phyloP scores from a whole-genome alignment of 495 filamentous ascomycete genomes.

The Jackrogersella minutella region DNA sequence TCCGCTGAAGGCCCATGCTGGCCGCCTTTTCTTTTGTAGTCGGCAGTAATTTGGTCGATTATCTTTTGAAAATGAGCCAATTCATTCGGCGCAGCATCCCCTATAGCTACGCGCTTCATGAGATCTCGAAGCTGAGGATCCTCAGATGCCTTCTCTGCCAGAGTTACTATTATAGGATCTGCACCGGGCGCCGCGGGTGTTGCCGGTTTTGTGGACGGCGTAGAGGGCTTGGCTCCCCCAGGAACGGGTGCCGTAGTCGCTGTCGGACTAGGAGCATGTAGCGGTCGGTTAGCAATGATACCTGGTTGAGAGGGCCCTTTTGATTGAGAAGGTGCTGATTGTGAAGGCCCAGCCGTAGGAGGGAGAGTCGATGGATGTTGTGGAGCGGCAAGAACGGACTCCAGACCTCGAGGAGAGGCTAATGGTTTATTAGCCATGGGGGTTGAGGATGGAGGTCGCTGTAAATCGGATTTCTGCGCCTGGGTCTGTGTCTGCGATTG shows the following conservation, averaged over 20 bases:
- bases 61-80: conserved; percentile 89
- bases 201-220: conserved; percentile 41
- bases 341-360: conserved; percentile 23
- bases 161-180: conserved; percentile 94
- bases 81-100: conserved; percentile 79
- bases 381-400: conserved; percentile 44
- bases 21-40: conserved; percentile 54
- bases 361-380: conserved; percentile 36
- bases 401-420: conserved; percentile 39
- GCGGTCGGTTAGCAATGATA: conserved; percentile 27
- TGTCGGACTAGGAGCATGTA: conserved; percentile 34
- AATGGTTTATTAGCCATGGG: conserved; percentile 20
- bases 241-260: conserved; percentile 26
- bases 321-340: conserved; percentile 34
- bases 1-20: conserved; percentile 54
- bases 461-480: conserved; percentile 30
- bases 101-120: conserved; percentile 93
- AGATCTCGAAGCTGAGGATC: conserved; percentile 91
- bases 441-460: conserved; percentile 24
- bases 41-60: conserved; percentile 84
- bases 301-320: conserved; percentile 29
- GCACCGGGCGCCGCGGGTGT: conserved; percentile 39
- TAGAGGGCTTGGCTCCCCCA: conserved; percentile 29
- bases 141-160: conserved; percentile 85
- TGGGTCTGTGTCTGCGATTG: conserved; percentile 19